Conservation (phyloP, 495 filamentous ascomycete species). For the Aspergillus taichungensis region DNA sequence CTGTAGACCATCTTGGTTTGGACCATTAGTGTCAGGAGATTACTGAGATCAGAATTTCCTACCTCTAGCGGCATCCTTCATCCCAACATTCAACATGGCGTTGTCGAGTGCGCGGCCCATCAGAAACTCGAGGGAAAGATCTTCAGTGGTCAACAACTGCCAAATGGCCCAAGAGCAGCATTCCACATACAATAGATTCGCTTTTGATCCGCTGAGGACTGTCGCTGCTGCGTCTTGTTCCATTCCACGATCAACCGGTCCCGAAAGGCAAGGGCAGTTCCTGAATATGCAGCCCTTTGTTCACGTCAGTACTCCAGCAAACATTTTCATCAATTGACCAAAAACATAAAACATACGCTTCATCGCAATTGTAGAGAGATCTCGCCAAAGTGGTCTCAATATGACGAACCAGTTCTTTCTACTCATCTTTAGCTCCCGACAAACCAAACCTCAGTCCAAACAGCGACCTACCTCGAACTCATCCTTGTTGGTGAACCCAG, state of each 20-base stretch:
- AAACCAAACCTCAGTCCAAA: background rate
- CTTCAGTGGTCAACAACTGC: slow-evolving; percentile 21
- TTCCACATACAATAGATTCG: slow-evolving; percentile 67
- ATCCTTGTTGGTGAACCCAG: slow-evolving; percentile 66
- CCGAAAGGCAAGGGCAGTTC: slow-evolving; percentile 81
- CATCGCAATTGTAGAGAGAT: slow-evolving; percentile 97
- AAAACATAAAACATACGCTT: slow-evolving; percentile 42
- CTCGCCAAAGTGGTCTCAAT: slow-evolving; percentile 95
- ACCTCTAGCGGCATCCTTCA: slow-evolving; percentile 80
- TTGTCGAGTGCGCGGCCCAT: slow-evolving; percentile 97
- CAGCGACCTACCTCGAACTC: slow-evolving; percentile 51
- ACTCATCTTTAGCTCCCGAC: background rate
- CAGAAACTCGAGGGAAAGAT: slow-evolving; percentile 90
- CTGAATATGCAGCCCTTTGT: slow-evolving; percentile 73
- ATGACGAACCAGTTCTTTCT: slow-evolving; percentile 82
- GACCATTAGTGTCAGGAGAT: background rate
- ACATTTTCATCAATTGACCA: background rate
- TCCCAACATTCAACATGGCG: slow-evolving; percentile 90
- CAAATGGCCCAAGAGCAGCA: background rate
- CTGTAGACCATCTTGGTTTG: slow-evolving; percentile 56
- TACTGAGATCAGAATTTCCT: slow-evolving; percentile 1
- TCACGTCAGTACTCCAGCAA: too few relatives aligned
- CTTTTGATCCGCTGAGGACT: slow-evolving; percentile 85
- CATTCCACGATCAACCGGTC: slow-evolving; percentile 90
- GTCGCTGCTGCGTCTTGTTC: slow-evolving; percentile 95